Conservation (phyloP, 257 asterid species). For the Ballota nigra region DNA sequence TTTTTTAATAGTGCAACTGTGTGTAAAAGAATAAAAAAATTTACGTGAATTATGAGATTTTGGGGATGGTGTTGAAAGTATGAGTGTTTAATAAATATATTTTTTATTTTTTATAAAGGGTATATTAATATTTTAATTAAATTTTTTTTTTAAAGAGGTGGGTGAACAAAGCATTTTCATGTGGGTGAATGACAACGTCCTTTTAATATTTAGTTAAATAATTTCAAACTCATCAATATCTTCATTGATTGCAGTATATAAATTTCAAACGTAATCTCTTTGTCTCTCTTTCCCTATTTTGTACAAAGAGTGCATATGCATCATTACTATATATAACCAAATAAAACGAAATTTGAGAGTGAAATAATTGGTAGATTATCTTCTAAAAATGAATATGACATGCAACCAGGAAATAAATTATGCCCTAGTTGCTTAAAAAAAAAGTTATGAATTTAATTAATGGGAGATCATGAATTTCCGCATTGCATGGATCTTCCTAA, state of each 20-base stretch:
- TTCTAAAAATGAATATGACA: not conserved
- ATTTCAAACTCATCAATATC: not conserved
- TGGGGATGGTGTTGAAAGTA: too few species aligned
- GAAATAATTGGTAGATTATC: not conserved
- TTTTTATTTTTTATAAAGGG: too few species aligned
- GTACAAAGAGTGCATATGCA: not conserved
- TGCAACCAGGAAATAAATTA: not conserved
- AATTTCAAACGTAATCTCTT: not conserved
- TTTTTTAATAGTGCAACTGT: too few species aligned
- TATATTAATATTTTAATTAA: too few species aligned
- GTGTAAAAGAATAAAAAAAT: too few species aligned
- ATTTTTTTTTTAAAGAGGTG: not conserved
- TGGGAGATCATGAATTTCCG: constrained; percentile 1
- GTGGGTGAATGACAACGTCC: too few species aligned
- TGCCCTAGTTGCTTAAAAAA: not conserved
- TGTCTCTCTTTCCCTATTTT: not conserved
- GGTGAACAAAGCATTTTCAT: too few species aligned
- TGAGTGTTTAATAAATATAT: too few species aligned
- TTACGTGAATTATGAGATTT: too few species aligned
- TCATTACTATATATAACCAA: not conserved
- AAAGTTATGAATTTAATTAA: not conserved
- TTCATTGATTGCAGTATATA: not conserved
- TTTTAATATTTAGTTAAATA: not conserved
- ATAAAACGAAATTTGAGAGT: not conserved
- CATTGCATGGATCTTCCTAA: constrained; percentile 3